Base-by-base conservation (phyloP, 495 filamentous ascomycete genomes). In the Hypoxylon lenormandii region DNA sequence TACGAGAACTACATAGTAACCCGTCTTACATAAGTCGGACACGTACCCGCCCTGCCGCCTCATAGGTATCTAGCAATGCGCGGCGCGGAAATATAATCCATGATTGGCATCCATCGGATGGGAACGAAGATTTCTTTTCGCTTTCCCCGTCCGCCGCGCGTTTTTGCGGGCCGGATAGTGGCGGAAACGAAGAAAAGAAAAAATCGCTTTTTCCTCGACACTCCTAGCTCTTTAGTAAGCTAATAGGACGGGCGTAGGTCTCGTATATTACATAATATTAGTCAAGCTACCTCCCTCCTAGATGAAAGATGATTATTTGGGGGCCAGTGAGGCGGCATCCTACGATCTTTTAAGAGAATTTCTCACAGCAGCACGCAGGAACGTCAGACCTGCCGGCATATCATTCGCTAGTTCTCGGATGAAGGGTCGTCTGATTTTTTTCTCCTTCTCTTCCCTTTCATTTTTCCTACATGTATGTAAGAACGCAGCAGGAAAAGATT, bases 261-360 rank as follows among this genome's bases (percentile, higher is more conserved):
- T 28, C 7, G 26, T 28, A 3, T 28, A 3, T 28, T 28, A 7
- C n/a, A n/a, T n/a, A n/a, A n/a, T n/a, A 38, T 38, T 38, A 38
- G 36, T 38, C 36, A 38, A n/a, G 8, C 11, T 12, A 38, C n/a
- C n/a, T n/a, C n/a, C n/a, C n/a, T n/a, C n/a, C n/a, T n/a, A n/a
- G n/a, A n/a, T n/a, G n/a, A n/a, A n/a, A n/a, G n/a, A n/a, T n/a
- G n/a, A n/a, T n/a, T n/a, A n/a, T n/a, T n/a, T n/a, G 57, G 64
- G 64, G 64, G 57, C 51, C 23, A 52, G 47, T 62, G 56, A 57
- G 57, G 64, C 64, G 64, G 64, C 38, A 68, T 68, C 57, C 64
- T 61, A 16, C 57, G n/a, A n/a, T n/a, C n/a, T n/a, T n/a, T n/a
- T n/a, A n/a, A 54, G 36, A 66, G 55, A 54, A 53, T 28, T 38